These are phyloP conservation scores for Talaromyces pinophilus DNA, from an alignment of 2,329 filamentous ascomycete genomes.

Conservation along the genomic window DNA sequence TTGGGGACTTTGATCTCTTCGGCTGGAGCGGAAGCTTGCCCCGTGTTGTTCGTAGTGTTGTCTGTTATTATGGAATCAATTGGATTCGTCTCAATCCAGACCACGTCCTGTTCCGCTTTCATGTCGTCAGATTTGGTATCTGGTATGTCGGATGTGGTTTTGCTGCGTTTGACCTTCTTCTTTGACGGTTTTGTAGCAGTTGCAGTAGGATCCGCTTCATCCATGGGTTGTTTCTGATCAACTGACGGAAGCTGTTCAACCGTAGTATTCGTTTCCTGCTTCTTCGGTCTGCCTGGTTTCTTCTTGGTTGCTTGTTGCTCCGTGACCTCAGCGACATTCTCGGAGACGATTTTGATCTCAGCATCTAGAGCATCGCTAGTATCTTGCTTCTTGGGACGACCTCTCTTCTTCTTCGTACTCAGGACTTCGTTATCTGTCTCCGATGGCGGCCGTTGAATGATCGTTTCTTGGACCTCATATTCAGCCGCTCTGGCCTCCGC, in stretches of 20 bases:
- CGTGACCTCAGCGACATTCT: not conserved
- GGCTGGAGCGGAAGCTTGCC: conserved; percentile 12
- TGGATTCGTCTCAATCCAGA: conserved; percentile 42
- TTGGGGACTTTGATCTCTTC: conserved; percentile 33
- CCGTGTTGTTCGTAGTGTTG: not conserved
- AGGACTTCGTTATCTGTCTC: conserved; percentile 25
- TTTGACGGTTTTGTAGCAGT: conserved; percentile 32
- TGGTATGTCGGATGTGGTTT: conserved; percentile 39
- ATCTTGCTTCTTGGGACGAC: conserved; percentile 35
- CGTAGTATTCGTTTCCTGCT: conserved; percentile 12
- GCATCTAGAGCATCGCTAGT: conserved; percentile 9
- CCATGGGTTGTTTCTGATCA: not conserved
- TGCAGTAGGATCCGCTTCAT: not conserved
- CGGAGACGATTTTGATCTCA: not conserved
- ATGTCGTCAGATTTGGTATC: conserved; percentile 32
- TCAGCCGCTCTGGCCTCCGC: not conserved
- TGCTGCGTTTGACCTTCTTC: conserved; percentile 50
- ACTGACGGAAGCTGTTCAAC: not conserved
- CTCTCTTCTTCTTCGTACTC: conserved; percentile 32
- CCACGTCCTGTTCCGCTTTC: conserved; percentile 44
- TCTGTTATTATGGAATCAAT: conserved; percentile 14
- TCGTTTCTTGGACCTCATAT: conserved; percentile 20
- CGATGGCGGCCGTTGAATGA: conserved; percentile 33
- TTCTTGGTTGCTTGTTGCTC: conserved; percentile 12
- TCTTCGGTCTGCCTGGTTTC: conserved; percentile 16